These are phyloP conservation scores for Leptographium wingfieldii DNA, from an alignment of 2,329 filamentous ascomycete species.

Conservation along the genomic window DNA sequence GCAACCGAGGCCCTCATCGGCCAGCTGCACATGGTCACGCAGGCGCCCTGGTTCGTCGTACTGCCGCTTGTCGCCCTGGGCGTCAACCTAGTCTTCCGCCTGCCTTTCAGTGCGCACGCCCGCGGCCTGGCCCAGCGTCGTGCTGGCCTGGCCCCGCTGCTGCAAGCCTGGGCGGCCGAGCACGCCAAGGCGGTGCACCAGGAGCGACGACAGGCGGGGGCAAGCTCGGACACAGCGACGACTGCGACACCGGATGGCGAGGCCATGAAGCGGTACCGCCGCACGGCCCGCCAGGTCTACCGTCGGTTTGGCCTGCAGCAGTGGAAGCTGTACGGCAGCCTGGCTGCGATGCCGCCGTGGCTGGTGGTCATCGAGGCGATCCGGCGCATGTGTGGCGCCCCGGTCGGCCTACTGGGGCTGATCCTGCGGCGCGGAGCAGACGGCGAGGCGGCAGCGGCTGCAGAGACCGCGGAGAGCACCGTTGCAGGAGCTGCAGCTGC, in stretches of 20 bases:
- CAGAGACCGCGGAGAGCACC: constrained; percentile 1
- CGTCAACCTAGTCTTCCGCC: constrained; percentile 24
- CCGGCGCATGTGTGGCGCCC: constrained; percentile 31
- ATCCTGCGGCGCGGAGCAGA: constrained; percentile 13
- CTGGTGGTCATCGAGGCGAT: constrained; percentile 37
- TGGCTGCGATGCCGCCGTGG: constrained; percentile 35
- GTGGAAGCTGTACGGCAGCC: constrained; percentile 30
- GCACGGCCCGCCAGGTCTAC: constrained; percentile 15
- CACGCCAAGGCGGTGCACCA: constrained; percentile 14
- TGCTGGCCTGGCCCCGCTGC: constrained; percentile 17
- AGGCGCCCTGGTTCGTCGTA: constrained; percentile 39
- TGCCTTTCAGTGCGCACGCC: constrained; percentile 33
- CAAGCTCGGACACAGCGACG: neutral
- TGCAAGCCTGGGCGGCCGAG: constrained; percentile 21
- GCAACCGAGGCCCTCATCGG: constrained; percentile 30
- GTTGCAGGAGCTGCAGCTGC: neutral
- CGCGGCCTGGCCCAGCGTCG: constrained; percentile 19
- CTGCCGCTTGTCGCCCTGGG: constrained; percentile 38
- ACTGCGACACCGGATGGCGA: neutral
- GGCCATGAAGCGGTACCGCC: constrained; percentile 15
- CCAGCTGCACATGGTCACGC: constrained; percentile 27
- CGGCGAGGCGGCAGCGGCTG: neutral
- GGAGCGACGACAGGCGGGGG: constrained; percentile 3
- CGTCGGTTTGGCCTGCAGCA: constrained; percentile 27
- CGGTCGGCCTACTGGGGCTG: constrained; percentile 24